A percentile compares a stretch with the other conserved stretches of the same genome.
Conservation (phyloP, 345 rosid genomes). For the Eutrema japonicum region DNA sequence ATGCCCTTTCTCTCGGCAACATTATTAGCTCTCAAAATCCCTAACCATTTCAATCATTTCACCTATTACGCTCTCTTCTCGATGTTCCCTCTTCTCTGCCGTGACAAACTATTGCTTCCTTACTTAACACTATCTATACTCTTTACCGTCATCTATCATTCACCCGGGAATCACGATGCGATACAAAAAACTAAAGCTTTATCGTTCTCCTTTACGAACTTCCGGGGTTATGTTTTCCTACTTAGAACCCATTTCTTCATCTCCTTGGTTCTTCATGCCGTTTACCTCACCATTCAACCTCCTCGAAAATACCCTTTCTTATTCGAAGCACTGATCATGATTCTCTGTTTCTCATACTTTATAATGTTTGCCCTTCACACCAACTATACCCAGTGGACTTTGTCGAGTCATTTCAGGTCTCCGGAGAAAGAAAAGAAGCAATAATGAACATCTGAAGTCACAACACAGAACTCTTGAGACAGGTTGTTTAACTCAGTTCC, state of each 20-base stretch:
- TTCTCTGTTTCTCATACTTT: conserved; percentile 67
- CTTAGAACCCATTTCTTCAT: conserved; percentile 46
- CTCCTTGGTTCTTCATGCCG: conserved; percentile 64
- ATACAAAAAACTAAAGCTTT: conserved; percentile 39
- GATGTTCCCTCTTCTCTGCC: conserved; percentile 85
- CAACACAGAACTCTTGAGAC: neutral
- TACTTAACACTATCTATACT: conserved; percentile 58
- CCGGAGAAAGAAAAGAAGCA: conserved; percentile 53
- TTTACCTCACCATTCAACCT: conserved; percentile 61
- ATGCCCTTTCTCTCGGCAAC: conserved; percentile 90
- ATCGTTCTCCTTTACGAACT: conserved; percentile 27
- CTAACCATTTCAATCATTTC: conserved; percentile 54
- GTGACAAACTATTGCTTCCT: conserved; percentile 77
- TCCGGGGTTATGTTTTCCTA: conserved; percentile 36
- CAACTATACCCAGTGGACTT: conserved; percentile 65
- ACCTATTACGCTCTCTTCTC: conserved; percentile 80
- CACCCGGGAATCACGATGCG: conserved; percentile 48
- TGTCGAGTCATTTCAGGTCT: conserved; percentile 42
- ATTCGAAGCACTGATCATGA: conserved; percentile 76
- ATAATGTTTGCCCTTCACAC: conserved; percentile 51
- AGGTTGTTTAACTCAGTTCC: conserved; percentile 14
- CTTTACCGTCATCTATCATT: conserved; percentile 54
- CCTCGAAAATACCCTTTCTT: conserved; percentile 70
- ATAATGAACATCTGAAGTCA: conserved; percentile 40
- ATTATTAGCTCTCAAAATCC: conserved; percentile 67